phyloP scores from a whole-genome alignment of 257 asterid species.

The Coffea eugenioides region DNA sequence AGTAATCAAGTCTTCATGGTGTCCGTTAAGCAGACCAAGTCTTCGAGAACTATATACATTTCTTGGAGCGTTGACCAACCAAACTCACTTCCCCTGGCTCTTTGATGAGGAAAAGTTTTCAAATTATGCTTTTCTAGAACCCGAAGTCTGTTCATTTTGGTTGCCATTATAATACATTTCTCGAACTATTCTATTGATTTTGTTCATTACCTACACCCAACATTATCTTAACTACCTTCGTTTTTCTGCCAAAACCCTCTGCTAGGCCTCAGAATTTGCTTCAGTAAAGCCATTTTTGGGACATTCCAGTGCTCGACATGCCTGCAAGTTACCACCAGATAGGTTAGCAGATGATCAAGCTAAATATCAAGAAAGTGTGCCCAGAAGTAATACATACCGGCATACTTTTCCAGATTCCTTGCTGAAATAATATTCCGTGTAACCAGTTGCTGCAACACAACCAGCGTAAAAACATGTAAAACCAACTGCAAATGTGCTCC shows the following conservation, averaged over 20 bases:
- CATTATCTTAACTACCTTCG: slow-evolving; percentile 1
- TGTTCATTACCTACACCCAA: neutral
- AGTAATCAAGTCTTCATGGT: no score
- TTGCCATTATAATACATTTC: neutral
- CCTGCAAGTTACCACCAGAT: slow-evolving; percentile 34
- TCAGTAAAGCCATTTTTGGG: slow-evolving; percentile 87
- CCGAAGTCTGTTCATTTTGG: neutral
- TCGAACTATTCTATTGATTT: neutral
- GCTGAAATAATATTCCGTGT: slow-evolving; percentile 81
- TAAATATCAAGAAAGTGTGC: neutral
- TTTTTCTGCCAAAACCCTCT: slow-evolving; percentile 20
- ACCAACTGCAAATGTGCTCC: neutral
- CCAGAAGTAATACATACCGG: slow-evolving; percentile 39
- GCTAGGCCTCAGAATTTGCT: slow-evolving; percentile 78
- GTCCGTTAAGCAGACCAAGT: no score
- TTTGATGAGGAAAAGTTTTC: no score
- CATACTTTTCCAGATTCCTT: slow-evolving; percentile 75
- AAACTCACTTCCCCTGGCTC: no score
- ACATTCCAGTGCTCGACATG: slow-evolving; percentile 98
- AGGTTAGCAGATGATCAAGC: neutral
- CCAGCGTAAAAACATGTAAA: neutral
- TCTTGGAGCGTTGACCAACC: no score
- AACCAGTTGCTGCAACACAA: slow-evolving; percentile 82
- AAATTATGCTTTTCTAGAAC: neutral
- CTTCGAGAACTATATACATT: neutral